Base-by-base conservation (phyloP, 305 asterid species). In the Plantago coronopus region DNA sequence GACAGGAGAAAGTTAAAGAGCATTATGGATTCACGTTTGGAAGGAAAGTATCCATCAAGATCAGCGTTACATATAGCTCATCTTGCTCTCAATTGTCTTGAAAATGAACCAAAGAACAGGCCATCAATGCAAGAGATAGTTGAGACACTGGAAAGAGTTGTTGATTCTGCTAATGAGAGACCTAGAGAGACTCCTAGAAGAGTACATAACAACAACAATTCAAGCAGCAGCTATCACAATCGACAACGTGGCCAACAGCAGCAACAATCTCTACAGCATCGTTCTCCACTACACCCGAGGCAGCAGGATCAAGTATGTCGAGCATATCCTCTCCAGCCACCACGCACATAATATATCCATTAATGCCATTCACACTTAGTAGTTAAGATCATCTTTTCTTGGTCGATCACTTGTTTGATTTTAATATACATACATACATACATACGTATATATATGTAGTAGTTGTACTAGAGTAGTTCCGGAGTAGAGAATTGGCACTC, bases 51-150 rank as follows among this genome's bases (percentile, higher is more conserved):
- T 60, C 87, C 87, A 11, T 64, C 72, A 2, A 76, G 54, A 67
- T 69, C 74, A 2, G 84, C 79, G 2, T 29, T 66, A 10, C 75
- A 67, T 50, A 62, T 76, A 61, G 79, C 84, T 57, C 72, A 69
- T 55, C 85, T 81, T 34, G 77, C 84, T 58, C 57, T 78, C 6
- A 67, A 15, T 23, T 81, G 87, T 49, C 74, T 81, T 4, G 87
- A 81, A 67, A 44, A 34, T 16, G 83, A 81, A 37, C 87, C 74
- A 0, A 81, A 76, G 63, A 79, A 81, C 72, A 61, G 87, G 31
- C 87, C 87, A 21, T 51, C 83, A 4, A 81, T 81, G 87, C 72
- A 70, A 55, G 82, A 69, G 64, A 74, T 81, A 15, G 82, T 81
- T 0, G 79, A 69, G 50, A 65, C 75, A 13, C 71, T 78, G 16